A percentile compares a stretch with the other conserved stretches of the same genome.
Evolutionary conservation across 2,329 filamentous ascomycete species (phyloP).

Genomic region (Cylindrodendrum hubeiense): DNA sequence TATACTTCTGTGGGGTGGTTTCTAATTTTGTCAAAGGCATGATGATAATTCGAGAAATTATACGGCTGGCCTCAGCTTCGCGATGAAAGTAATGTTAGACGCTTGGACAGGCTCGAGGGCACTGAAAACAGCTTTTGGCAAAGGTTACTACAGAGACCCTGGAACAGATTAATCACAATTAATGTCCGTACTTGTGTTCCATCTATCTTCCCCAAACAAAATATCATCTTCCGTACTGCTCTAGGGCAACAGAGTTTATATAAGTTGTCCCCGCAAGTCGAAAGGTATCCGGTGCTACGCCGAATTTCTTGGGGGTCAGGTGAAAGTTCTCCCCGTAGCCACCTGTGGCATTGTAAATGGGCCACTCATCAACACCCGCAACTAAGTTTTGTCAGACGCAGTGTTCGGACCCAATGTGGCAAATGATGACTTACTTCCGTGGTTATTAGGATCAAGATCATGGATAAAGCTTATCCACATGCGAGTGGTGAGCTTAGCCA

Average conservation of each 20-base stretch:
- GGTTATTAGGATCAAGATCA: constrained; percentile 53
- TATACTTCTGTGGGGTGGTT: no score
- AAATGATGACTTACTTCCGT: constrained; percentile 25
- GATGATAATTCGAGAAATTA: no score
- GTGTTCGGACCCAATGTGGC: rapidly evolving
- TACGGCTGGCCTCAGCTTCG: no score
- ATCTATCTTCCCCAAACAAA: not conserved
- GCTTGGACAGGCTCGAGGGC: no score
- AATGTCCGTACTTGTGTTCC: no score
- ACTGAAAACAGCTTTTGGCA: no score
- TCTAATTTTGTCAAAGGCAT: no score
- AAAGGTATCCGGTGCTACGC: constrained; percentile 35
- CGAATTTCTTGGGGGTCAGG: constrained; percentile 35
- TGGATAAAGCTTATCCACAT: constrained; percentile 56
- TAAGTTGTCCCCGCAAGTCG: constrained; percentile 35
- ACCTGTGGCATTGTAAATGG: constrained; percentile 28
- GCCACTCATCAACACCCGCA: constrained; percentile 30
- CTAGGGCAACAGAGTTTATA: constrained; percentile 32
- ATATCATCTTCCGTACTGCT: constrained; percentile 33
- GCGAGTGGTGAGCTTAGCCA: constrained; percentile 57
- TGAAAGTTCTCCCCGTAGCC: constrained; percentile 40
- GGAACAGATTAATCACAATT: no score
- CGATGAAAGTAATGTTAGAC: no score
- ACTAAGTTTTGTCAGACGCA: constrained; percentile 24
- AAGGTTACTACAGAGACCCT: no score